Evolutionary conservation across 495 filamentous ascomycete species (phyloP), one percentile per base, ranked within the genome.

Genomic region (Parathielavia hyrcaniae): DNA sequence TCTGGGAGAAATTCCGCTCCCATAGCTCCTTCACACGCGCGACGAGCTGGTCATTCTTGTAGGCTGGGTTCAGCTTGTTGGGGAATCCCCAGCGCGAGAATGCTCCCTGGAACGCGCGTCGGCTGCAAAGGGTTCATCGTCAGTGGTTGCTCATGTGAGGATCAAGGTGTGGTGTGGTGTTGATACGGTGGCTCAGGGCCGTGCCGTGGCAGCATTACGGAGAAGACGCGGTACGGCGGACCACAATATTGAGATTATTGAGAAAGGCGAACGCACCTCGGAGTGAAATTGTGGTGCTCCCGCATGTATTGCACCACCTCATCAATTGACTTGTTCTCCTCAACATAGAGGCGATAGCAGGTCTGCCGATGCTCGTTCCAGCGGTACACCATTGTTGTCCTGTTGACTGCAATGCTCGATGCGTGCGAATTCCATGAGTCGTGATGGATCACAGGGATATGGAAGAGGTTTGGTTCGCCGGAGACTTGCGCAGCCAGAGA

Each of bases 51-150:
- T 74, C 69, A 64, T 88, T 86, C 64, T 85, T 86, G 68, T 86
- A 84, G 6, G 81, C 81, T 11, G 82, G 84, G 60, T 83, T 85
- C 59, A 84, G 81, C 67, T 87, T 89, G 57, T 76, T 81, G 4
- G 89, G 88, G 58, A 91, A 93, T 0, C 80, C 78, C 89, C 89
- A 93, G 68, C 82, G 76, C 64, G 82, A 86, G 71, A 89, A 89
- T 57, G 88, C 85, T 12, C 76, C 79, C 66, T 90, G 86, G 61
- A 83, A 88, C 26, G 84, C 82, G 39, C 86, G 84, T 69, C 87
- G 89, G 67, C 86, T 90, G 67, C 44, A 17, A 30, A 19, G 36
- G 38, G 9, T 40, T 12, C 55, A 63, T 44, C 41, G 13, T 67
- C 54, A 58, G 59, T 55, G 55, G 32, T 46, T 43, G 6, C 26